Conservation (phyloP, 768 basidiomycete genomes). For the Polyporus arcularius region DNA sequence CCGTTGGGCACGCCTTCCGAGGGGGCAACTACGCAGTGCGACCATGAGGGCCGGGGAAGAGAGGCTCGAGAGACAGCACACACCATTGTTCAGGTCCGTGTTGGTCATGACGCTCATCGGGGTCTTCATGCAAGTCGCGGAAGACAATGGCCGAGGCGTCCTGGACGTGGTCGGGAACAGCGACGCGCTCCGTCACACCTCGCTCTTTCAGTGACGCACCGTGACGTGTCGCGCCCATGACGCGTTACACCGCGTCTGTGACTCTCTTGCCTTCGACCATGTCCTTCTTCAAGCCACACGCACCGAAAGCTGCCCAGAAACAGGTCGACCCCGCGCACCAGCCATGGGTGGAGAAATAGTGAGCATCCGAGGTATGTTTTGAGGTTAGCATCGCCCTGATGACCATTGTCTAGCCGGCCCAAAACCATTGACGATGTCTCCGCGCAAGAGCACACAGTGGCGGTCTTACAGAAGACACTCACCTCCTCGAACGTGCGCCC, state of each 20-base stretch:
- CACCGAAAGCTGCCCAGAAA: slow-evolving; percentile 29
- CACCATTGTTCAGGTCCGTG: slow-evolving; percentile 39
- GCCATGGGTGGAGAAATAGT: slow-evolving; percentile 99
- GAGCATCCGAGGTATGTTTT: slow-evolving; percentile 24
- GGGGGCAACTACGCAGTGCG: not conserved
- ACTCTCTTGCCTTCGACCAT: slow-evolving; percentile 35
- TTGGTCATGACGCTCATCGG: slow-evolving; percentile 39
- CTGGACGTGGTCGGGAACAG: slow-evolving; percentile 20
- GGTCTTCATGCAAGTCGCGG: not conserved
- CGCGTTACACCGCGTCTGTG: slow-evolving; percentile 40
- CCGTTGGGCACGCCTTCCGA: slow-evolving; percentile 4
- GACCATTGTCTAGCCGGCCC: slow-evolving; percentile 65
- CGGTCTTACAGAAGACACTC: slow-evolving; percentile 88
- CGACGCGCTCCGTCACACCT: slow-evolving; percentile 34
- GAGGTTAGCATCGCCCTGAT: not conserved
- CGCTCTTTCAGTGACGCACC: slow-evolving; percentile 27
- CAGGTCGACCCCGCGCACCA: slow-evolving; percentile 58
- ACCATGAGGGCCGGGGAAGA: not conserved
- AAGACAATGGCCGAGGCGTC: slow-evolving; percentile 6
- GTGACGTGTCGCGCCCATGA: slow-evolving; percentile 24
- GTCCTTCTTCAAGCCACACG: slow-evolving; percentile 62
- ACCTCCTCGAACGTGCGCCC: slow-evolving; percentile 81
- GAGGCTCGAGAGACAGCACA: not conserved
- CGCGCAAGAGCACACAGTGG: slow-evolving; percentile 94
- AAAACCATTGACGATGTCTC: slow-evolving; percentile 98